Evolutionary conservation across 257 asterid species (phyloP), one percentile per base, ranked within the genome.

Genomic region (Primulina tabacum): DNA sequence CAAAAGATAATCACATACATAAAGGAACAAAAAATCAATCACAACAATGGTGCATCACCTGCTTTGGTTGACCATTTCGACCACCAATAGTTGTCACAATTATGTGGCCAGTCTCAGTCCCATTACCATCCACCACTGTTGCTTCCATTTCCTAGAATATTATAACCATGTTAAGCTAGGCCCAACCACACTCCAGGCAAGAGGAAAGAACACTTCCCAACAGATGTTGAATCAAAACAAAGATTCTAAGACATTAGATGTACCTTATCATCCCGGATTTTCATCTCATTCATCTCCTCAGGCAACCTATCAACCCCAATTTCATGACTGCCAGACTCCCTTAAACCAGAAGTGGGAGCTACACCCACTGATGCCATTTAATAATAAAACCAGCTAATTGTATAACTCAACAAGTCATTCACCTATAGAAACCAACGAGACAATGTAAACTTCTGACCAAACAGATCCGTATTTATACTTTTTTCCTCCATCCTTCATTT

Each of bases 51-150:
- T 59, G 73, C 38, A 12, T 59, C 83, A 92, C 98, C 91, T 92
- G 97, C 82, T 92, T 92, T 79, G 96, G 88, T 67, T 92, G 97
- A 80, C 96, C 97, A 81, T 86, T 85, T 78, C 86, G 83, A 72
- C 97, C 97, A 24, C 92, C 97, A 80, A 90, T 85, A 66, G 92
- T 85, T 71, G 97, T 88, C 81, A 90, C 98, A 47, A 92, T 92
- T 78, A 90, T 87, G 82, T 92, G 98, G 63, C 98, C 98, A n/a
- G 96, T 74, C 87, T 92, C 98, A 67, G 98, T 90, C 69, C 95
- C 98, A 84, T 88, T 90, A 67, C 95, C 98, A 72, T 87, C 89
- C 47, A 91, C 96, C 67, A 89, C 70, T 43, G 89, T 70, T 58
- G 92, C 88, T 83, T 89, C 96, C 85, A 89, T 83, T 77, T 91